These are phyloP conservation scores for Artomyces pyxidatus DNA, from an alignment of 768 basidiomycete species.

Conservation along the genomic window DNA sequence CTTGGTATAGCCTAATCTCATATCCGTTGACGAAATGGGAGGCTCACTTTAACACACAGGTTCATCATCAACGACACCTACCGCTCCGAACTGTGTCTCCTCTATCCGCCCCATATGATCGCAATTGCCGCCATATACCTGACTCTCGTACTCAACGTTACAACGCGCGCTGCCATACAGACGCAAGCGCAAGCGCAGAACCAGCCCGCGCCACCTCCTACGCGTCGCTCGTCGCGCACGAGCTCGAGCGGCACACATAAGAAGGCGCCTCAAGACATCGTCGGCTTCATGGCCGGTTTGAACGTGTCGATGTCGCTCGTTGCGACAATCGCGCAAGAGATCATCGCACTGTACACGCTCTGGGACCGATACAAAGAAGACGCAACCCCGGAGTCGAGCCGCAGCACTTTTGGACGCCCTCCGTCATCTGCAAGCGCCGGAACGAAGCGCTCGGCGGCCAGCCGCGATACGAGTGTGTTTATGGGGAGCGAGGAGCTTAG, in stretches of 20 bases:
- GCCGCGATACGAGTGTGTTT: slow-evolving; percentile 15
- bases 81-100: slow-evolving; percentile 85
- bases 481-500: slow-evolving; percentile 21
- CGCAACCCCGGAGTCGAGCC: slow-evolving; percentile 27
- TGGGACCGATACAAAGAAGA: slow-evolving; percentile 84
- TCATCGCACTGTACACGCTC: slow-evolving; percentile 79
- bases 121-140: slow-evolving; percentile 90
- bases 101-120: slow-evolving; percentile 92
- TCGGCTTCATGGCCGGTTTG: slow-evolving; percentile 78
- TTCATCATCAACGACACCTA: slow-evolving; percentile 96
- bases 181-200: slow-evolving; percentile 28
- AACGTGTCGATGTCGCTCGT: slow-evolving; percentile 80
- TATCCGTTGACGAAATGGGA: neutral
- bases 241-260: slow-evolving; percentile 31
- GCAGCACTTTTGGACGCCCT: slow-evolving; percentile 14
- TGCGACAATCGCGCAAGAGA: slow-evolving; percentile 83
- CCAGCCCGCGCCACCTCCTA: slow-evolving; percentile 23
- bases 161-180: slow-evolving; percentile 38
- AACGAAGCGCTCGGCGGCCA: slow-evolving; percentile 16
- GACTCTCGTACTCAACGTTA: slow-evolving; percentile 66
- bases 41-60: slow-evolving; percentile 35
- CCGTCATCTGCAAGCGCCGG: slow-evolving; percentile 18
- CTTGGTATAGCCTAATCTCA: slow-evolving; percentile 54
- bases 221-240: slow-evolving; percentile 50
- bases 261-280: slow-evolving; percentile 48